These are phyloP conservation scores for Barnettozyma salicaria DNA, from an alignment of 805 yeast genomes.

Conservation along the genomic window DNA sequence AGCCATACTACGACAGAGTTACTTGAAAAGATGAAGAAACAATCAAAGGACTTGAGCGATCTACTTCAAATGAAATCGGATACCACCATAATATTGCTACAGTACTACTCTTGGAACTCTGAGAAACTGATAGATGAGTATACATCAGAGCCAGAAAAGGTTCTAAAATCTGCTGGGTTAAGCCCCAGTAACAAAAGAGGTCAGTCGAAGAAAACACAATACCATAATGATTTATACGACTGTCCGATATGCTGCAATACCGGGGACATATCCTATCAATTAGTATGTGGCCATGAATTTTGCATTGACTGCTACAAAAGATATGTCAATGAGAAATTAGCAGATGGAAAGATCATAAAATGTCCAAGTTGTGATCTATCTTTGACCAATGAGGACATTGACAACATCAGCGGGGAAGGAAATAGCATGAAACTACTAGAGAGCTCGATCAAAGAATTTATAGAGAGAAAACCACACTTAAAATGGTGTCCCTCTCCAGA, in stretches of 20 bases:
- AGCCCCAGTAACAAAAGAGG: constrained; percentile 2
- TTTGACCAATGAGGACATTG: constrained; percentile 33
- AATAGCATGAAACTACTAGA: constrained; percentile 28
- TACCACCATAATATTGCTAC: constrained; percentile 39
- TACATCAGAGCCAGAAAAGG: constrained; percentile 37
- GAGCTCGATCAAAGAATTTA: constrained; percentile 41
- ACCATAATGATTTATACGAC: constrained; percentile 29
- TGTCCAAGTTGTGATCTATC: constrained; percentile 59
- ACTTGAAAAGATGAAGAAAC: constrained; percentile 14
- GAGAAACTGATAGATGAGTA: constrained; percentile 51
- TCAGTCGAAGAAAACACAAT: not conserved
- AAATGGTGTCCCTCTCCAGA: constrained; percentile 87
- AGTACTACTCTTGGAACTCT: constrained; percentile 52
- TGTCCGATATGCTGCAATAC: constrained; percentile 77
- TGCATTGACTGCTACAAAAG: constrained; percentile 64
- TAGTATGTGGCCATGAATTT: constrained; percentile 65
- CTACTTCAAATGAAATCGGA: constrained; percentile 35
- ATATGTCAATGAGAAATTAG: constrained; percentile 45
- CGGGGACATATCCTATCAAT: constrained; percentile 37
- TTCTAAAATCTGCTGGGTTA: constrained; percentile 33
- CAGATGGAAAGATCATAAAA: constrained; percentile 41
- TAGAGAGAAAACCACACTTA: constrained; percentile 44
- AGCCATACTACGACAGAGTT: constrained; percentile 28
- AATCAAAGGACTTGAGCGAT: constrained; percentile 30
- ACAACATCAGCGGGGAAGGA: constrained; percentile 34